Conservation (phyloP, 2,329 filamentous ascomycete species). For the Botrytis porri region DNA sequence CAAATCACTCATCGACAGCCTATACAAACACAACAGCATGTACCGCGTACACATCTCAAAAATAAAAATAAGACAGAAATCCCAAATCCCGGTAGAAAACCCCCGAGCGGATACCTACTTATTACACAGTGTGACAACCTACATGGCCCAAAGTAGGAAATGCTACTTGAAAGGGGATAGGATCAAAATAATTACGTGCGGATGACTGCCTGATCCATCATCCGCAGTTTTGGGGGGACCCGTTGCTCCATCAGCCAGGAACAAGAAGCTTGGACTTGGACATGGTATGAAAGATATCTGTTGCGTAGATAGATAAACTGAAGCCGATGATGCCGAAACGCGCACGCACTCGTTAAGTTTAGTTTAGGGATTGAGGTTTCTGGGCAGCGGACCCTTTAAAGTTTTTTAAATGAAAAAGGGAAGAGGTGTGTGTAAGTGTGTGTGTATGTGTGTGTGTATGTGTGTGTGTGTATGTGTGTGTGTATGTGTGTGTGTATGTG, state of each 20-base stretch:
- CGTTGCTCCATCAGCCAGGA: slow-evolving; percentile 1
- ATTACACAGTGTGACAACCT: not conserved
- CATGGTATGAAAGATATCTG: not conserved
- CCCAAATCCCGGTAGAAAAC: not conserved
- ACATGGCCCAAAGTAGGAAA: not conserved
- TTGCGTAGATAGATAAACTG: not conserved
- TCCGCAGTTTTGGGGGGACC: not conserved
- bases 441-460: not conserved
- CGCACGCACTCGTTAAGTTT: not conserved
- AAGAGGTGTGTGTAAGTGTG: not conserved
- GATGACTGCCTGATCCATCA: not conserved
- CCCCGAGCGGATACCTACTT: not conserved
- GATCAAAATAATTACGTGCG: not conserved
- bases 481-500: not conserved
- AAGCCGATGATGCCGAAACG: slow-evolving; percentile 1
- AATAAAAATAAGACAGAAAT: not conserved
- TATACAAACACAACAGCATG: not conserved
- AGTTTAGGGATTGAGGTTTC: not conserved
- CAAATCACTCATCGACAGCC: not conserved
- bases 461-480: not conserved
- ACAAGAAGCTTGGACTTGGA: slow-evolving; percentile 3
- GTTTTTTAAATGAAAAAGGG: not conserved
- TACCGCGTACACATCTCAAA: not conserved
- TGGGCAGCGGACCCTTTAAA: not conserved
- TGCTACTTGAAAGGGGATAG: not conserved